A percentile compares a stretch with the other conserved stretches of the same genome.
These are phyloP conservation scores for Apiotrichum montevideense DNA, from an alignment of 1,284 basidiomycete genomes.

Conservation along the genomic window DNA sequence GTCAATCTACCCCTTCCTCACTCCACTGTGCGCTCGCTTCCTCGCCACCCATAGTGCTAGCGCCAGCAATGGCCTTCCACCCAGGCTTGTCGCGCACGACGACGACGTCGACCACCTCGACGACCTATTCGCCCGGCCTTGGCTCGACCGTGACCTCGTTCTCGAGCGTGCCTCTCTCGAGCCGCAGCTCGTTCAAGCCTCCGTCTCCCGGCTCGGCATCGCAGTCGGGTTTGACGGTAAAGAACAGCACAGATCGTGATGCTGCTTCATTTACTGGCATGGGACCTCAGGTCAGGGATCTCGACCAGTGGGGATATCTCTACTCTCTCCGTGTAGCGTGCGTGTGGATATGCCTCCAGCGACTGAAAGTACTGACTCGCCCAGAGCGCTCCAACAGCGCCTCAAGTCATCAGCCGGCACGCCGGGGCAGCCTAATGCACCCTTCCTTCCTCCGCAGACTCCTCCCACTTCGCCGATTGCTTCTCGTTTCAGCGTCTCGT, in stretches of 20 bases:
- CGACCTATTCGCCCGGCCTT: not conserved
- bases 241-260: not conserved
- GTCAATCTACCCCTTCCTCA: too few relatives aligned
- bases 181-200: not conserved
- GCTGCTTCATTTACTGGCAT: not conserved
- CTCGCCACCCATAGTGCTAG: too few relatives aligned
- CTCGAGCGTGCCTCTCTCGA: not conserved
- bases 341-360: conserved; percentile 12
- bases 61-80: not conserved
- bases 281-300: conserved; percentile 21
- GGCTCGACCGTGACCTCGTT: not conserved
- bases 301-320: conserved; percentile 37
- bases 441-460: too few relatives aligned
- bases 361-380: too few relatives aligned
- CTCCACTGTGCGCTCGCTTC: too few relatives aligned
- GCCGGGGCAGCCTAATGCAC: too few relatives aligned
- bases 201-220: not conserved
- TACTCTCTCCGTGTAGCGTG: conserved; percentile 43
- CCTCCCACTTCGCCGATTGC: not conserved
- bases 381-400: conserved; percentile 15
- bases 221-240: not conserved
- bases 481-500: not conserved
- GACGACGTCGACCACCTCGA: not conserved
- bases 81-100: not conserved
- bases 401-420: not conserved